Conservation (phyloP, 2,329 filamentous ascomycete species). For the Ploettnerulaceae sp. region DNA sequence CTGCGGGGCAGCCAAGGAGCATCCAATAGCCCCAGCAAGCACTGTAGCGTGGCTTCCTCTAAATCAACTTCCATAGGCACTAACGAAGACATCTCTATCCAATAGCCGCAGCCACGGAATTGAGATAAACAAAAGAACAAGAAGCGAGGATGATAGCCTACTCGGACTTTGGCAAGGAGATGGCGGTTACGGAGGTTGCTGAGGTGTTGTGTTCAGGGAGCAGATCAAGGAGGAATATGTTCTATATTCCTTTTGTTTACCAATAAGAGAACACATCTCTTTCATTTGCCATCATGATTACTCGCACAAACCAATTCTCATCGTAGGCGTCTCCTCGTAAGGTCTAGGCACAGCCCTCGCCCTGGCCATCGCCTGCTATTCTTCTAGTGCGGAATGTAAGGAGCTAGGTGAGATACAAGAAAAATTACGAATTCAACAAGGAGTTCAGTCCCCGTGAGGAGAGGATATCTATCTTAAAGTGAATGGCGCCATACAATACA, state of each 20-base stretch:
- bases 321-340: constrained; percentile 17
- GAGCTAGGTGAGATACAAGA: neutral
- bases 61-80: too few species aligned
- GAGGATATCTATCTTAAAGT: neutral
- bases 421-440: too few species aligned
- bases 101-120: neutral
- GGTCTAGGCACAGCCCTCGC: constrained; percentile 18
- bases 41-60: too few species aligned
- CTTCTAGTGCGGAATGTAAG: too few species aligned
- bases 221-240: constrained; percentile 33
- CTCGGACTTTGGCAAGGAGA: constrained; percentile 31
- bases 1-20: too few species aligned
- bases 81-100: neutral
- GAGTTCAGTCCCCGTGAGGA: too few species aligned
- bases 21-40: too few species aligned
- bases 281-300: constrained; percentile 1
- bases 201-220: constrained; percentile 26
- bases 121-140: neutral
- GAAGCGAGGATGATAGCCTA: constrained; percentile 13
- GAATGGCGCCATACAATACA: neutral
- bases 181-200: constrained; percentile 36
- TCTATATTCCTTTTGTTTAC: constrained; percentile 15
- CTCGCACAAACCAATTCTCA: constrained; percentile 12
- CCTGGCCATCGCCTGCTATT: constrained; percentile 22
- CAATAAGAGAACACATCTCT: too few species aligned